phyloP scores from a whole-genome alignment of 1,284 basidiomycete genomes.

The Rhodotorula sp. region DNA sequence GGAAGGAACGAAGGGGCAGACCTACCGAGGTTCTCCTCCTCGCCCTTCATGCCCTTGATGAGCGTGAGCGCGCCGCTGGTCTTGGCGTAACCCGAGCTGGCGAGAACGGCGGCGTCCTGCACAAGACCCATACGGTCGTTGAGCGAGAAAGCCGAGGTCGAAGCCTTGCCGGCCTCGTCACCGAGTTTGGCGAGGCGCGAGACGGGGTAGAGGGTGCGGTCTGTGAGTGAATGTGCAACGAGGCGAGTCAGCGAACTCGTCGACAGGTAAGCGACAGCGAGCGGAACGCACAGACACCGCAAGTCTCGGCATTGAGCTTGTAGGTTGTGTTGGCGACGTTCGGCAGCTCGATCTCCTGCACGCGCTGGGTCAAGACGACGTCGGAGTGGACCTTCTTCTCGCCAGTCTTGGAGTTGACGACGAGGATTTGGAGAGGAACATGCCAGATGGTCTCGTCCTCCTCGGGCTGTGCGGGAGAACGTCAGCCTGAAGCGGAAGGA shows the following conservation, averaged over 20 bases:
- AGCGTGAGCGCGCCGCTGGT: constrained; percentile 50
- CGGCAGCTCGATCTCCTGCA: constrained; percentile 56
- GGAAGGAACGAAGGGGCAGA: no score
- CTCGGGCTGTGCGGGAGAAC: constrained; percentile 53
- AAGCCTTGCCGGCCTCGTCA: constrained; percentile 66
- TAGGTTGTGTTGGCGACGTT: constrained; percentile 56
- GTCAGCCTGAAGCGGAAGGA: neutral
- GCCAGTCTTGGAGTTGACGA: constrained; percentile 56
- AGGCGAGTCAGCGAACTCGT: no score
- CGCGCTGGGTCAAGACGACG: constrained; percentile 55
- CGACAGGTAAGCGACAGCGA: constrained; percentile 71
- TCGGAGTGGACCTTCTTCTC: constrained; percentile 64
- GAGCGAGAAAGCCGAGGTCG: constrained; percentile 65
- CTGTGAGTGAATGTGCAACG: no score
- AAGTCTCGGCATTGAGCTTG: constrained; percentile 88
- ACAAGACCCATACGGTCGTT: constrained; percentile 49
- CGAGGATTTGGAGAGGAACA: constrained; percentile 69
- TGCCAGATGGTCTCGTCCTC: constrained; percentile 92
- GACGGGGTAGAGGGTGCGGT: constrained; percentile 82
- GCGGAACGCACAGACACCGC: constrained; percentile 69
- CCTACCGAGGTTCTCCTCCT: constrained; percentile 51
- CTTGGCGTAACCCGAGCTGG: constrained; percentile 50
- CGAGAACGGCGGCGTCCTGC: constrained; percentile 50
- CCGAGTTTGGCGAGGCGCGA: constrained; percentile 79
- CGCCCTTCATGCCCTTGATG: constrained; percentile 40